These are phyloP conservation scores for Coffea humblotiana DNA, from an alignment of 305 asterid species.

Conservation along the genomic window DNA sequence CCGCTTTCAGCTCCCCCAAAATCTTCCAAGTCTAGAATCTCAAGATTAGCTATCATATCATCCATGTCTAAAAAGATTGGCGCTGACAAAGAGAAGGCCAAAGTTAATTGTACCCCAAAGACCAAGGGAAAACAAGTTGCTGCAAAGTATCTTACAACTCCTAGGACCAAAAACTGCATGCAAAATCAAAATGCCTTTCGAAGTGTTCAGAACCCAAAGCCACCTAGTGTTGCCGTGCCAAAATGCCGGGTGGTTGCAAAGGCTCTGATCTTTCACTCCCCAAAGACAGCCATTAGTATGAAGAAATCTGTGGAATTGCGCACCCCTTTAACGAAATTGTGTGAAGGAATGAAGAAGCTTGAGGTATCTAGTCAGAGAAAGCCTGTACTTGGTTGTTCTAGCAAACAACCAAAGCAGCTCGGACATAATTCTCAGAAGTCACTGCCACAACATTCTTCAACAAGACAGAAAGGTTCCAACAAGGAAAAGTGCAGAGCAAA, in stretches of 20 bases:
- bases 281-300: conserved; percentile 51
- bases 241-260: conserved; percentile 48
- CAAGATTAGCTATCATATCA: conserved; percentile 56
- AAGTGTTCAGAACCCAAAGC: conserved; percentile 69
- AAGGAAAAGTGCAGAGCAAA: conserved; percentile 38
- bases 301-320: conserved; percentile 60
- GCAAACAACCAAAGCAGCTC: conserved; percentile 35
- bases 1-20: conserved; percentile 87
- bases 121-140: conserved; percentile 69
- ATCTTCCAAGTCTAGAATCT: conserved; percentile 55
- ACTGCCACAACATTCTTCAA: conserved; percentile 18
- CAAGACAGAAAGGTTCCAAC: conserved; percentile 24
- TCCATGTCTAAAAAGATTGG: conserved; percentile 51
- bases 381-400: conserved; percentile 39
- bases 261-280: conserved; percentile 67
- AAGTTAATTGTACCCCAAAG: conserved; percentile 54
- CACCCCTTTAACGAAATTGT: conserved; percentile 58
- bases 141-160: conserved; percentile 89
- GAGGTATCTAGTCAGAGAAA: conserved; percentile 68
- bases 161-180: conserved; percentile 58
- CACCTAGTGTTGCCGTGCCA: conserved; percentile 40
- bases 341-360: conserved; percentile 67
- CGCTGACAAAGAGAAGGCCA: conserved; percentile 46
- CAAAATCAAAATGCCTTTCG: conserved; percentile 46
- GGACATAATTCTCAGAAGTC: conserved; percentile 21